Evolutionary conservation across 345 rosid genomes (phyloP).

Genomic region (Gossypioides kirkii): DNA sequence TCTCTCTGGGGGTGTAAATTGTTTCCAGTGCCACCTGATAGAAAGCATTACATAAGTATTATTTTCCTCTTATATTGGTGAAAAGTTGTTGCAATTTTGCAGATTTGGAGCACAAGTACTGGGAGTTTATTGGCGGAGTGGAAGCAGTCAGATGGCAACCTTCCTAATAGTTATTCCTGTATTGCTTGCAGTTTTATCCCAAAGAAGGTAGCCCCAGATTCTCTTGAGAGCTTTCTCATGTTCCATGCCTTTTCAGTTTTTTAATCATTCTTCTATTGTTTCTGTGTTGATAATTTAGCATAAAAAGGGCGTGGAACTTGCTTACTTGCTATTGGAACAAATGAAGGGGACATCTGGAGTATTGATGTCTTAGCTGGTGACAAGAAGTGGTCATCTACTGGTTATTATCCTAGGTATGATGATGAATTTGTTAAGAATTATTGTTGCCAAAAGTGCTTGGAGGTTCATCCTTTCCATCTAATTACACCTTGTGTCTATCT

Average conservation of each 20-base stretch:
- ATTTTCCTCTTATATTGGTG: neutral
- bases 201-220: conserved; percentile 30
- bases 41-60: neutral
- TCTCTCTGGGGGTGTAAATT: neutral
- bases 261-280: conserved; percentile 10
- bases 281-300: conserved; percentile 17
- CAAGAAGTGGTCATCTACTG: conserved; percentile 33
- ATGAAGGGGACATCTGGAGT: conserved; percentile 32
- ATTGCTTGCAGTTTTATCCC: conserved; percentile 27
- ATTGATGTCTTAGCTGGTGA: conserved; percentile 34
- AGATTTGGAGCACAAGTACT: conserved; percentile 43
- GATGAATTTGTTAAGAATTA: conserved; percentile 6
- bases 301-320: conserved; percentile 21
- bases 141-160: conserved; percentile 23
- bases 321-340: conserved; percentile 42
- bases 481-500: neutral
- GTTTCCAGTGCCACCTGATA: neutral
- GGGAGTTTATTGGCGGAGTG: conserved; percentile 35
- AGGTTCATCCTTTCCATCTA: neutral
- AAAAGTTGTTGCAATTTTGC: conserved; percentile 7
- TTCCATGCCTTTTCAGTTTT: neutral
- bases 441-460: neutral
- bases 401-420: conserved; percentile 32
- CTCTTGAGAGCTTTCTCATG: neutral
- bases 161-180: conserved; percentile 25